Evolutionary conservation across 2,329 filamentous ascomycete species (phyloP).

Genomic region (Talaromyces sp.): DNA sequence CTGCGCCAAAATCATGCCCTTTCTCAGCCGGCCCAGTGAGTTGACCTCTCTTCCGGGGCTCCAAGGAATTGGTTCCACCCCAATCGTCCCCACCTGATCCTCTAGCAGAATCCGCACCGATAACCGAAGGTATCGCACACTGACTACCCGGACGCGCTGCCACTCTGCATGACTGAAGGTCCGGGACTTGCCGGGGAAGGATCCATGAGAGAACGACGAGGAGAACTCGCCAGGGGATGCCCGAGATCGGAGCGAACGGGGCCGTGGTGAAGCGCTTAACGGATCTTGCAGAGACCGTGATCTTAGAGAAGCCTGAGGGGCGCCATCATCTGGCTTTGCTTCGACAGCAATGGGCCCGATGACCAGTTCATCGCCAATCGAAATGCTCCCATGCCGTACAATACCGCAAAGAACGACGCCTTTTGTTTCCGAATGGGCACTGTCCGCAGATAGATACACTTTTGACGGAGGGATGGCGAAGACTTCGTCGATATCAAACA

Average conservation of each 20-base stretch:
- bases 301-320: conserved; percentile 11
- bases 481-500: conserved; percentile 90
- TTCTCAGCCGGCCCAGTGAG: conserved; percentile 48
- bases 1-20: conserved; percentile 74
- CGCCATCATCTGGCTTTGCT: conserved; percentile 49
- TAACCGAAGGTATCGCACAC: conserved; percentile 80
- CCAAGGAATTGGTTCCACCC: conserved; percentile 51
- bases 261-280: conserved; percentile 18
- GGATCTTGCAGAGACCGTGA: conserved; percentile 13
- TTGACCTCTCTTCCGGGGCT: conserved; percentile 19
- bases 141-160: conserved; percentile 75
- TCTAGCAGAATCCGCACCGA: conserved; percentile 71
- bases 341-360: conserved; percentile 66
- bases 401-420: conserved; percentile 81
- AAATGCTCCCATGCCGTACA: conserved; percentile 71
- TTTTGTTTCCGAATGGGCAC: conserved; percentile 42
- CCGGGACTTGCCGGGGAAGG: conserved; percentile 40
- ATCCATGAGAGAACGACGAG: conserved; percentile 25
- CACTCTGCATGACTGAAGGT: conserved; percentile 61
- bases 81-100: conserved; percentile 87
- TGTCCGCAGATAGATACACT: conserved; percentile 41
- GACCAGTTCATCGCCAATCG: conserved; percentile 71
- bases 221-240: conserved; percentile 31
- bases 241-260: conserved; percentile 23
- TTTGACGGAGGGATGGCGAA: conserved; percentile 70